Evolutionary conservation across 2,329 filamentous ascomycete species (phyloP).

Genomic region (Colletotrichum gloeosporioides): DNA sequence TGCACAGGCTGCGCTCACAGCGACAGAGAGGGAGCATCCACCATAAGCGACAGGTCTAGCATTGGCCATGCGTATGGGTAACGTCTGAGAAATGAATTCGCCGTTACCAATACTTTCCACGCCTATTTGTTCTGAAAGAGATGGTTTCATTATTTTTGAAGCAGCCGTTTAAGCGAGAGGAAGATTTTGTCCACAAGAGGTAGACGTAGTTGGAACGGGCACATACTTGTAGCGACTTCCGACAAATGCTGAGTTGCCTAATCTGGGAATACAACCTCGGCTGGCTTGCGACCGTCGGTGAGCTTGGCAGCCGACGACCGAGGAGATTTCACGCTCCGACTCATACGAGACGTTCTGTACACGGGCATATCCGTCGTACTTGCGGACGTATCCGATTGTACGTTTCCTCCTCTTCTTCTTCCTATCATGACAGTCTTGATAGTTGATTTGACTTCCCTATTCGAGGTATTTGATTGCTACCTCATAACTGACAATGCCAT

Average conservation of each 20-base stretch:
- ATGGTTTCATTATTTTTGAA: not conserved
- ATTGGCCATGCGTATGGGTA: not conserved
- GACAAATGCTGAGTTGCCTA: not conserved
- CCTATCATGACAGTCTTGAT: too few relatives aligned
- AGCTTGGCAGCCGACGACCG: too few relatives aligned
- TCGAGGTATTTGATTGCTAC: too few relatives aligned
- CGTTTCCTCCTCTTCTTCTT: too few relatives aligned
- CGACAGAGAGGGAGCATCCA: not conserved
- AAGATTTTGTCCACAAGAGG: fast-evolving
- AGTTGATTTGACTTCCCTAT: too few relatives aligned
- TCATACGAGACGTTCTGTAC: too few relatives aligned
- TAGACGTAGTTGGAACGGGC: not conserved
- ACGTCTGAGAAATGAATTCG: not conserved
- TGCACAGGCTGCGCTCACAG: not conserved
- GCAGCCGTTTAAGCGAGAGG: not conserved
- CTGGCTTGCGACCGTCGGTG: too few relatives aligned
- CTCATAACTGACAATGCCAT: too few relatives aligned
- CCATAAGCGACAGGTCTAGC: not conserved
- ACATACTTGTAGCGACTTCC: not conserved
- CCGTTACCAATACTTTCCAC: not conserved
- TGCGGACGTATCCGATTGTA: too few relatives aligned
- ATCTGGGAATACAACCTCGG: not conserved
- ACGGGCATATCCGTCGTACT: too few relatives aligned
- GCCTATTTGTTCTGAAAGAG: not conserved
- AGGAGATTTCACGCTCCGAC: too few relatives aligned